A percentile compares a stretch with the other conserved stretches of the same genome.
phyloP scores from a whole-genome alignment of 768 basidiomycete species.

The Xanthoconium stramineum region DNA sequence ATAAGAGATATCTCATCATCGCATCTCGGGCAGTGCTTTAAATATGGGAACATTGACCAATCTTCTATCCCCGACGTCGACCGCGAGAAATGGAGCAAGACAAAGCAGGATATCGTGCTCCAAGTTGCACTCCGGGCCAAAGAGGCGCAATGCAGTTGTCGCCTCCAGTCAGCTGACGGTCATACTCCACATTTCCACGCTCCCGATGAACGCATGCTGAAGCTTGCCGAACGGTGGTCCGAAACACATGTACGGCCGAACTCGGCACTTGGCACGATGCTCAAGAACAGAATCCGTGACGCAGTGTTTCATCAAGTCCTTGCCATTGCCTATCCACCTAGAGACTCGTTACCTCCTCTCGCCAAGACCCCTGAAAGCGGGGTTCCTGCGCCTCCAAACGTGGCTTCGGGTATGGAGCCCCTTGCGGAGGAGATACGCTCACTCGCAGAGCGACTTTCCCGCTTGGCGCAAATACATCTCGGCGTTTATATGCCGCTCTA shows the following conservation, averaged over 20 bases:
- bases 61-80: constrained; percentile 35
- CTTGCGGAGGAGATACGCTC: constrained; percentile 62
- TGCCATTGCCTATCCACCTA: constrained; percentile 47
- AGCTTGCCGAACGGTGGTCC: constrained; percentile 70
- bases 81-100: constrained; percentile 48
- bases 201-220: constrained; percentile 53
- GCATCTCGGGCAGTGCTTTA: constrained; percentile 61
- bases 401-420: constrained; percentile 66
- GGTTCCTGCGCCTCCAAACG: constrained; percentile 5
- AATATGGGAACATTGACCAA: constrained; percentile 26
- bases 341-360: constrained; percentile 34
- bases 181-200: constrained; percentile 23
- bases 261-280: constrained; percentile 57
- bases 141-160: constrained; percentile 33
- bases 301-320: constrained; percentile 62
- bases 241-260: constrained; percentile 58
- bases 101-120: constrained; percentile 65
- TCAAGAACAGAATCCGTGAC: constrained; percentile 61
- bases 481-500: constrained; percentile 77
- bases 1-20: constrained; percentile 63
- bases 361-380: constrained; percentile 26
- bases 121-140: constrained; percentile 73
- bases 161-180: constrained; percentile 24
- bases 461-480: constrained; percentile 71
- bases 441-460: constrained; percentile 68